Evolutionary conservation across 164 flowering plant genomes (phyloP).

Genomic region (Hamamelis virginiana): DNA sequence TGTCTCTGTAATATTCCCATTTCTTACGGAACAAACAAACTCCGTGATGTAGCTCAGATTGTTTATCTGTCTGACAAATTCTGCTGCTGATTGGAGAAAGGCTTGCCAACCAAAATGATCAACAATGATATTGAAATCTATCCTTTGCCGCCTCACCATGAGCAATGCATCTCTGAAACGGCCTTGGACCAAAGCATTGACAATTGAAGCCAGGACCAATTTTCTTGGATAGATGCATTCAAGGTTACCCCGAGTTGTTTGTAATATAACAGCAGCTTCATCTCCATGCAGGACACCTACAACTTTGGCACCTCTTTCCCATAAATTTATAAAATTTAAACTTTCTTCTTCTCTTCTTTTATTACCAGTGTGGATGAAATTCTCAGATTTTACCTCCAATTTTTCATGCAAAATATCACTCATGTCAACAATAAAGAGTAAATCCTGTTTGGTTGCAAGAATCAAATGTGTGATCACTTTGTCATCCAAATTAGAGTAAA

Average conservation of each 20-base stretch:
- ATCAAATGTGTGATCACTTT: constrained; percentile 68
- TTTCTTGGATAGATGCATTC: constrained; percentile 93
- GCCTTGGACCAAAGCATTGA: constrained; percentile 69
- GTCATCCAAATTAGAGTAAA: constrained; percentile 67
- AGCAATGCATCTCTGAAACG: constrained; percentile 88
- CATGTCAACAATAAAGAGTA: constrained; percentile 62
- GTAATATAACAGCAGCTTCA: constrained; percentile 79
- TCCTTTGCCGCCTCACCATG: constrained; percentile 91
- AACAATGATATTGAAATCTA: constrained; percentile 85
- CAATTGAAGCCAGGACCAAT: constrained; percentile 71
- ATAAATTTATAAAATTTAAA: constrained; percentile 50
- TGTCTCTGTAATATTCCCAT: constrained; percentile 66
- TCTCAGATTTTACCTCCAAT: constrained; percentile 46
- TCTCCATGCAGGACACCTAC: constrained; percentile 89
- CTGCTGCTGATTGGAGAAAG: constrained; percentile 63
- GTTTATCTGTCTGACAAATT: constrained; percentile 81
- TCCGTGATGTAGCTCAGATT: constrained; percentile 85
- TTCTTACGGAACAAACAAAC: constrained; percentile 76
- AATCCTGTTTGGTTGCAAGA: constrained; percentile 81
- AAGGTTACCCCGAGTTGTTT: constrained; percentile 82
- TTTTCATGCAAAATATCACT: constrained; percentile 53
- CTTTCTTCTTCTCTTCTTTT: constrained; percentile 51
- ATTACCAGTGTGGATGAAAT: constrained; percentile 37
- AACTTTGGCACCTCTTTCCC: constrained; percentile 93
- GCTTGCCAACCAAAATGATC: constrained; percentile 79